Evolutionary conservation across 345 rosid genomes (phyloP), one percentile per base, ranked within the genome.

Genomic region (Eucalyptus tenuipes): DNA sequence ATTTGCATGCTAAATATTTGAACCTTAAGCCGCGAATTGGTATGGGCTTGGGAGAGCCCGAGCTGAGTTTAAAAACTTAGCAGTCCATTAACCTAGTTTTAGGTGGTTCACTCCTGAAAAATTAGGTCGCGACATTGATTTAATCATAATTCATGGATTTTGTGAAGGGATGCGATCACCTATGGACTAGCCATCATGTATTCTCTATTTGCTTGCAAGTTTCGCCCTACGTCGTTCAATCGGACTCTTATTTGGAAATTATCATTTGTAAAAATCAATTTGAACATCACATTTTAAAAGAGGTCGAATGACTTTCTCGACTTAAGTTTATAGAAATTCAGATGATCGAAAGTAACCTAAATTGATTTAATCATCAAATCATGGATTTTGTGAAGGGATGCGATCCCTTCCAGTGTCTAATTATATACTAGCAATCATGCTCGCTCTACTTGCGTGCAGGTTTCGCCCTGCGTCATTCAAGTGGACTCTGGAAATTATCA

Each of bases 131-230:
- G 44, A 42, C 44, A 42, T n/a, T n/a, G 7, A 57, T 57, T 57
- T 27, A 27, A 12, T 25, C 66, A 57, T 57, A 25, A 24, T 25
- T 25, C 13, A 25, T 11, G 15, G n/a, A 57, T 24, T 57, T 24
- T 57, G 71, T 29, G 18, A 61, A 61, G 71, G 71, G 71, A 13
- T 29, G 71, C 31, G 0, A 61, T 29, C 18, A 61, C 33, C 71
- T 61, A 3, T 29, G 0, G 71, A 57, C 25, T 0, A 2, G 13
- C 25, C 57, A 52, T 52, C 24, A 18, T 7, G 25, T 52, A 0
- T 3, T 25, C 25, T 52, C 5, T 52, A 52, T 8, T 52, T 10
- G 25, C 25, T 10, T 52, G 12, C 44, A 10, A 18, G 81, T 5
- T 71, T 71, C 44, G 0, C 44, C 4, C 44, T 18, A 40, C 4